A percentile compares a stretch with the other conserved stretches of the same genome.
phyloP scores from a whole-genome alignment of 169 alveolate genomes.

The Eimeria sp. region DNA sequence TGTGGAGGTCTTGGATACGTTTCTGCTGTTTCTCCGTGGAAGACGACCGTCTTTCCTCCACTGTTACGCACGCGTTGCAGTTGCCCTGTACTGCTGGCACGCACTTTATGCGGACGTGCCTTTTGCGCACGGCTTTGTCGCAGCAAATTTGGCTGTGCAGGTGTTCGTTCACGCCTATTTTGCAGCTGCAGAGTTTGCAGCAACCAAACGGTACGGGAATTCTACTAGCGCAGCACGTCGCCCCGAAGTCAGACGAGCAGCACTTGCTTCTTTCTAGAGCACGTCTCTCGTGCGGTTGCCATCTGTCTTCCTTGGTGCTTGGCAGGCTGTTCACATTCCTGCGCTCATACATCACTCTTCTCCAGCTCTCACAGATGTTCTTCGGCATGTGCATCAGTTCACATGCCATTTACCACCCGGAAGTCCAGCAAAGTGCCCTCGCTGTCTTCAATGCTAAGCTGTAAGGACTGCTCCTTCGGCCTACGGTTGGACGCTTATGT shows the following conservation, averaged over 20 bases:
- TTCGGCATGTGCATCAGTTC: conserved; percentile 74
- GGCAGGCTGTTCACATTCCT: conserved; percentile 60
- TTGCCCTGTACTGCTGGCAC: conserved; percentile 85
- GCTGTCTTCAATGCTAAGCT: conserved; percentile 71
- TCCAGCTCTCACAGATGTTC: conserved; percentile 77
- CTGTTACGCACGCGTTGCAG: conserved; percentile 77
- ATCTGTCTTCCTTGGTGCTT: neutral
- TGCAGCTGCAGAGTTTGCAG: conserved; percentile 83
- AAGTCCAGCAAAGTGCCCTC: conserved; percentile 64
- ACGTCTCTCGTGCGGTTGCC: too few species aligned
- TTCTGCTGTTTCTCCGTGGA: conserved; percentile 69
- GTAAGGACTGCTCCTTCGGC: conserved; percentile 15
- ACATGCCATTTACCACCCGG: conserved; percentile 76
- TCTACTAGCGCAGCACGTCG: neutral
- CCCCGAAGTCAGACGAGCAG: neutral
- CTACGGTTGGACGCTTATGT: neutral
- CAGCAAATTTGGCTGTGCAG: conserved; percentile 85
- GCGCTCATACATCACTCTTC: conserved; percentile 70
- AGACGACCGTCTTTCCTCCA: conserved; percentile 73
- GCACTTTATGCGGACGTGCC: conserved; percentile 86
- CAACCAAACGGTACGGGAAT: conserved; percentile 42
- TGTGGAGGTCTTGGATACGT: conserved; percentile 73
- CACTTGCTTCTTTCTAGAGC: neutral
- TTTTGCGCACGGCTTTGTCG: conserved; percentile 87
- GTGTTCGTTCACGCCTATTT: conserved; percentile 86